These are phyloP conservation scores for Euphorbia pulcherrima DNA, from an alignment of 345 rosid species.

Conservation along the genomic window DNA sequence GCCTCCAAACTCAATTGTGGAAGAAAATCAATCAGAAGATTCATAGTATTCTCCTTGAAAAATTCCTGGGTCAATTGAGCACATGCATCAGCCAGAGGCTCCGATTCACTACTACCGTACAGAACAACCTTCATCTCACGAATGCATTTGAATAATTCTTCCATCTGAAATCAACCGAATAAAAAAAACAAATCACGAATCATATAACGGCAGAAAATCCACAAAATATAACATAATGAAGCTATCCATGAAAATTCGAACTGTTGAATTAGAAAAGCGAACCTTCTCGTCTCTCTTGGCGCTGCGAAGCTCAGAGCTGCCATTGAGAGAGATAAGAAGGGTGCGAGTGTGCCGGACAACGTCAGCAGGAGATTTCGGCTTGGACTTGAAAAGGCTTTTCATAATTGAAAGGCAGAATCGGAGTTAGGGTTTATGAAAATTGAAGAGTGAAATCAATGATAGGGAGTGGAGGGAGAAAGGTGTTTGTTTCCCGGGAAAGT, in stretches of 20 bases:
- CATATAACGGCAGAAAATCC: not conserved
- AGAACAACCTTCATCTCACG: constrained; percentile 84
- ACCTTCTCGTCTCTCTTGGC: constrained; percentile 9
- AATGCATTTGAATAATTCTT: constrained; percentile 61
- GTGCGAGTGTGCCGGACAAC: constrained; percentile 7
- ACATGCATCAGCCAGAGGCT: constrained; percentile 90
- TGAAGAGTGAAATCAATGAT: not conserved
- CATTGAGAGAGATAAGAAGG: constrained; percentile 9
- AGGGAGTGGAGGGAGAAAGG: not conserved
- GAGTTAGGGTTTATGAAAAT: not conserved
- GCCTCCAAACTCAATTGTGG: constrained; percentile 91
- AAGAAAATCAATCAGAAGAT: constrained; percentile 64
- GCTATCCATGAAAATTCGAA: not conserved
- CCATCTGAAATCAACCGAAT: constrained; percentile 47
- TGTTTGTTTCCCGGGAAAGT: constrained; percentile 6
- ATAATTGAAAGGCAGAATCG: not conserved
- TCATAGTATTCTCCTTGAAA: constrained; percentile 73
- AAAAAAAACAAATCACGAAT: not conserved
- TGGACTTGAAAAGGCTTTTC: constrained; percentile 13
- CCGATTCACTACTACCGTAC: constrained; percentile 91
- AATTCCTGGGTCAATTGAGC: constrained; percentile 88
- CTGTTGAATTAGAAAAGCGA: not conserved
- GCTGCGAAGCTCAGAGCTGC: constrained; percentile 7
- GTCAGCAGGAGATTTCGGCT: constrained; percentile 12
- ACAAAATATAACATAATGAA: not conserved